phyloP scores from a whole-genome alignment of 2,329 filamentous ascomycete genomes.

The Xylariaceae sp. region DNA sequence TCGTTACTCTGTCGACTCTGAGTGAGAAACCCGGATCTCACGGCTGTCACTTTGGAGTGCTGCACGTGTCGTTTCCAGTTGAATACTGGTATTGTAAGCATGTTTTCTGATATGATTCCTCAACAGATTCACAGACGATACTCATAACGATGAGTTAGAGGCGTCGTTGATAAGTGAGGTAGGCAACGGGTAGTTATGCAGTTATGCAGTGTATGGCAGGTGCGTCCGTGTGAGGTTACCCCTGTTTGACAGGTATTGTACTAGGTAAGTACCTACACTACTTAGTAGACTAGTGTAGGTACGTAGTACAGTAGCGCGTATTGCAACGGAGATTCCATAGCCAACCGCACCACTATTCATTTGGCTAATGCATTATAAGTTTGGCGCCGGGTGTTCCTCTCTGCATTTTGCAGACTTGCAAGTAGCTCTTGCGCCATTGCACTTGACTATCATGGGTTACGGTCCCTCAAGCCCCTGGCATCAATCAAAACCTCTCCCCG shows the following conservation, averaged over 20 bases:
- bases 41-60: no score
- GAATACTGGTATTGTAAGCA: no score
- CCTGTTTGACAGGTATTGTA: not conserved
- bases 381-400: constrained; percentile 2
- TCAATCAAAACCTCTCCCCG: constrained; percentile 1
- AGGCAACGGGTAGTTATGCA: not conserved
- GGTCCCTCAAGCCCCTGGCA: not conserved
- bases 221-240: not conserved
- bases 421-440: not conserved
- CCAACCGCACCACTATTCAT: constrained; percentile 11
- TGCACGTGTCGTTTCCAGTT: no score
- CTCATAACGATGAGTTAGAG: not conserved
- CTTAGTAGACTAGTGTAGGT: not conserved
- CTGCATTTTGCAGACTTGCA: not conserved
- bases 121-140: not conserved
- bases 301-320: not conserved
- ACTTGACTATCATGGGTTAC: constrained; percentile 2
- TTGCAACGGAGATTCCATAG: not conserved
- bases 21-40: no score
- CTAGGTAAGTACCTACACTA: not conserved
- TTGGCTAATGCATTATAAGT: constrained; percentile 5
- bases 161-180: not conserved
- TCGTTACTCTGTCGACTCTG: no score
- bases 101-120: not conserved
- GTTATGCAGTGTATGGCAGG: not conserved